Conservation (phyloP, 2,329 filamentous ascomycete genomes). For the Pyrenophora tritici-repentis region DNA sequence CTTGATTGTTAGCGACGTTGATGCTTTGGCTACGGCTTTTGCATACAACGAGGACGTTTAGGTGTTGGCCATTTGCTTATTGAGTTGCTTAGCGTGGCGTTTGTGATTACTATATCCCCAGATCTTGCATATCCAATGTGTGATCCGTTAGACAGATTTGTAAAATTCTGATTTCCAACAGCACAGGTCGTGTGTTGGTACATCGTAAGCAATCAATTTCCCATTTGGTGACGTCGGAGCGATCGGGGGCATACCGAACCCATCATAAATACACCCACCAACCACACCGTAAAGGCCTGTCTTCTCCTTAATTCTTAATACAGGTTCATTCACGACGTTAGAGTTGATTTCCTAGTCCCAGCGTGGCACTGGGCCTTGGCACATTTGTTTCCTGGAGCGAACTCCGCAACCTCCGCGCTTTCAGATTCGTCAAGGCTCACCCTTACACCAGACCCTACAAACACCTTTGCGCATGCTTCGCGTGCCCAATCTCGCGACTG, state of each 20-base stretch:
- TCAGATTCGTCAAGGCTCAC: constrained; percentile 18
- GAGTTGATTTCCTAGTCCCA: background rate
- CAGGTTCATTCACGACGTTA: too few species aligned
- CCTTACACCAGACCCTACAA: constrained; percentile 11
- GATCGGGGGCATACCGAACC: too few species aligned
- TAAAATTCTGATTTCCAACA: too few species aligned
- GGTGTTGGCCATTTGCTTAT: background rate
- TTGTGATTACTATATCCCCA: background rate
- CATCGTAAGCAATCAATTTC: too few species aligned
- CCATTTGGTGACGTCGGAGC: too few species aligned
- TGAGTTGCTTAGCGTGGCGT: constrained; percentile 27
- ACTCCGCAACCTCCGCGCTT: constrained; percentile 27
- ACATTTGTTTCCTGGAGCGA: constrained; percentile 7
- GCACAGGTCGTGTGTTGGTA: too few species aligned
- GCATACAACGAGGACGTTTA: background rate
- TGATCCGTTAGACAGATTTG: too few species aligned
- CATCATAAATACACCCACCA: too few species aligned
- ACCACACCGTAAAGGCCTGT: too few species aligned
- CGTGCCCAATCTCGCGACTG: constrained; percentile 26
- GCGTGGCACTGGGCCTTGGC: constrained; percentile 10
- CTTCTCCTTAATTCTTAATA: too few species aligned
- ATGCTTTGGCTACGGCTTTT: background rate
- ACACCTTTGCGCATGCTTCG: constrained; percentile 42
- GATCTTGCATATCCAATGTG: too few species aligned
- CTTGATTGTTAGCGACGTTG: background rate